Evolutionary conservation across 768 basidiomycete genomes (phyloP).

Genomic region (Tricholoma bakamatsutake): DNA sequence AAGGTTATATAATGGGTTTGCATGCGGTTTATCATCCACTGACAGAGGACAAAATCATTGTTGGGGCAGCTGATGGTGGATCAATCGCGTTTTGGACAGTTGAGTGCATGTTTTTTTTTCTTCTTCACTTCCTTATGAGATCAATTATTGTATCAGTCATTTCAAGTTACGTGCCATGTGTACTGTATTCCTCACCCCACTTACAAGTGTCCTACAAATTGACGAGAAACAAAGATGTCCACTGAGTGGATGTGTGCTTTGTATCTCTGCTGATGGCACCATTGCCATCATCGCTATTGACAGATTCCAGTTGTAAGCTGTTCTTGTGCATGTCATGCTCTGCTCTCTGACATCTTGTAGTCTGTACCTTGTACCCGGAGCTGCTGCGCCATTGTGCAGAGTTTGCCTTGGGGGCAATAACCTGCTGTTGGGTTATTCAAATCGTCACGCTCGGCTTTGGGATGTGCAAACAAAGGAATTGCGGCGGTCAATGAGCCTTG

Average conservation of each 20-base stretch:
- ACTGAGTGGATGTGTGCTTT: conserved; percentile 63
- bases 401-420: conserved; percentile 66
- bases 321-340: neutral
- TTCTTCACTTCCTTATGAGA: neutral
- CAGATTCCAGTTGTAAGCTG: conserved; percentile 70
- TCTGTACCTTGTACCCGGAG: conserved; percentile 76
- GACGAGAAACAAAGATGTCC: conserved; percentile 46
- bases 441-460: conserved; percentile 81
- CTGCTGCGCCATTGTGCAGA: conserved; percentile 56
- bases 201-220: conserved; percentile 54
- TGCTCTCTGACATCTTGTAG: conserved; percentile 31
- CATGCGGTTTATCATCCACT: conserved; percentile 51
- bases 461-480: conserved; percentile 80
- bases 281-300: conserved; percentile 74
- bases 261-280: conserved; percentile 73
- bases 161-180: conserved; percentile 65
- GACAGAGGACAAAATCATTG: conserved; percentile 55
- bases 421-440: conserved; percentile 68
- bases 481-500: conserved; percentile 70
- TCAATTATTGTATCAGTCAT: conserved; percentile 33
- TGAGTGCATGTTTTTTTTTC: conserved; percentile 36
- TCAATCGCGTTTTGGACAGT: conserved; percentile 69
- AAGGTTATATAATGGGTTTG: conserved; percentile 43
- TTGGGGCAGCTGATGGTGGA: conserved; percentile 78
- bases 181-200: conserved; percentile 64